Conservation (phyloP, 371 early-diverging fungal species). For the Rhizopus arrhizus region DNA sequence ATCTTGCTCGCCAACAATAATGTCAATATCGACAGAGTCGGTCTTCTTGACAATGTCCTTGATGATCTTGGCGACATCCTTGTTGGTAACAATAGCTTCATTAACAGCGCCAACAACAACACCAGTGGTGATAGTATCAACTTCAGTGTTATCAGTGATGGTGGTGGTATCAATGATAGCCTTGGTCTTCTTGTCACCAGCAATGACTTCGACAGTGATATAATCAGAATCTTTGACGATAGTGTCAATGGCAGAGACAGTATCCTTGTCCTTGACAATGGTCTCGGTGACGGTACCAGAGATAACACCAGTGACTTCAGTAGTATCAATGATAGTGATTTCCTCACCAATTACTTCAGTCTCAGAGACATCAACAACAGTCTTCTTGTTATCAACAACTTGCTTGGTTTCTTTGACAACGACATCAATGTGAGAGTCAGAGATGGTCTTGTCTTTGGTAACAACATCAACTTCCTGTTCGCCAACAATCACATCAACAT, state of each 20-base stretch:
- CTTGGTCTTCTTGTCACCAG: not conserved
- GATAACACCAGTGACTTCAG: not conserved
- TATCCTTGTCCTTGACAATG: not conserved
- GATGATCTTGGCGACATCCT: not conserved
- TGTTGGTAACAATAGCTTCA: not conserved
- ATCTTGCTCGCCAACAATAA: not conserved
- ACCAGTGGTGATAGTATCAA: not conserved
- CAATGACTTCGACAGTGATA: not conserved
- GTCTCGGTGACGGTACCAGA: conserved; percentile 1
- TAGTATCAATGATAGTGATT: no score
- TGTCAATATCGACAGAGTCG: not conserved
- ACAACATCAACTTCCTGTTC: not conserved
- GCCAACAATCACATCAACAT: no score
- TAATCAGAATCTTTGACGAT: not conserved
- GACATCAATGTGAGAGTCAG: not conserved
- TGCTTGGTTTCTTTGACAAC: not conserved
- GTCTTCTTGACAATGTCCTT: not conserved
- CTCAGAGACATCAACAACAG: no score
- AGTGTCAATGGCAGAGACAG: no score
- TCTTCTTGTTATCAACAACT: not conserved
- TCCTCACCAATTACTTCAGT: no score
- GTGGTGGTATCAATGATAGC: not conserved
- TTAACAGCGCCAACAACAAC: not conserved
- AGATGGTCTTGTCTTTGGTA: not conserved
- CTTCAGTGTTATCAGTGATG: not conserved